Percentiles rank a stretch among this genome's conserved stretches.
Conservation (phyloP, 192 early-diverging fungal species). For the Pecoramyces ruminantium region DNA sequence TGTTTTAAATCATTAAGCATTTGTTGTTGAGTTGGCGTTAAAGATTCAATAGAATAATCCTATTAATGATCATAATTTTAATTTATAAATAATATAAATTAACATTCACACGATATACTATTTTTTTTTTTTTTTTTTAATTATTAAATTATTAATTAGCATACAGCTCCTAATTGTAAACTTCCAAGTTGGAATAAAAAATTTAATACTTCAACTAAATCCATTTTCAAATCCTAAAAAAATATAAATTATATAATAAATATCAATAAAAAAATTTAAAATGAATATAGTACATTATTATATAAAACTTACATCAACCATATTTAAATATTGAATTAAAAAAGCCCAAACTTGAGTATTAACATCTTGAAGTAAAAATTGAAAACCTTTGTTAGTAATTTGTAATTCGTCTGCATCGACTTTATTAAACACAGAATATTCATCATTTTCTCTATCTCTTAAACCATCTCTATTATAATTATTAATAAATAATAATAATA, state of each 20-base stretch:
- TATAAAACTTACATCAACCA: constrained; percentile 36
- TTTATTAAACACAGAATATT: constrained; percentile 9
- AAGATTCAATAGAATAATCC: constrained; percentile 68
- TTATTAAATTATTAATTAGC: background rate
- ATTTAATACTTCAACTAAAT: constrained; percentile 82
- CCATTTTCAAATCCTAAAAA: constrained; percentile 34
- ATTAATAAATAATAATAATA: too few species aligned
- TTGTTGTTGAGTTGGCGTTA: constrained; percentile 66
- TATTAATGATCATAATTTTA: constrained; percentile 1
- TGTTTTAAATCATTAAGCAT: constrained; percentile 78
- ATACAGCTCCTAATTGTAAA: constrained; percentile 67
- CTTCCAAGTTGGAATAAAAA: constrained; percentile 88
- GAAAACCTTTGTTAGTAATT: constrained; percentile 94
- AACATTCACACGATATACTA: too few species aligned
- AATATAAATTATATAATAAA: background rate
- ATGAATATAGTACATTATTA: background rate
- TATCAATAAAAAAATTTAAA: background rate
- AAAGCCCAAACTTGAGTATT: constrained; percentile 94
- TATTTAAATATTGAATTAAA: constrained; percentile 75
- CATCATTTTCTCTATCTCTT: background rate
- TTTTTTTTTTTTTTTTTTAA: too few species aligned
- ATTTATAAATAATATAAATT: too few species aligned
- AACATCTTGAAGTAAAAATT: constrained; percentile 85
- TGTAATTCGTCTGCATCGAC: constrained; percentile 19
- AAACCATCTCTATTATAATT: background rate